These are phyloP conservation scores for Cryptococcus sp. DNA, from an alignment of 1,284 basidiomycete genomes.

Conservation along the genomic window DNA sequence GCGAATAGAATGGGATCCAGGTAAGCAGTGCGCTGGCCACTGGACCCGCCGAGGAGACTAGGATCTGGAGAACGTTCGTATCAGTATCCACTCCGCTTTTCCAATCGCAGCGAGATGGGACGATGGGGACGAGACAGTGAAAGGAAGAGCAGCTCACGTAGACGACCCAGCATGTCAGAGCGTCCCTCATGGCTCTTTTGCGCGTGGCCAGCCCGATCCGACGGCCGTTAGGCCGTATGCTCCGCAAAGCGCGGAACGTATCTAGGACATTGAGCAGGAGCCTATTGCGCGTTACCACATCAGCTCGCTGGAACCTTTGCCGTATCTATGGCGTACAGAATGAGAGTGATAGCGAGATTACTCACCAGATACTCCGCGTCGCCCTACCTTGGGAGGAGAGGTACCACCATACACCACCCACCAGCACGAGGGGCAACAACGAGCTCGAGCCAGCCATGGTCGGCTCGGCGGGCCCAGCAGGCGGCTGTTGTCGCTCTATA, in stretches of 20 bases:
- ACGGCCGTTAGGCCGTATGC: constrained; percentile 34
- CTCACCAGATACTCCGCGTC: constrained; percentile 21
- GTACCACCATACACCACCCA: constrained; percentile 16
- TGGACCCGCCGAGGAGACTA: background rate
- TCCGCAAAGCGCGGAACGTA: constrained; percentile 37
- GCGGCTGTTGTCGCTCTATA: background rate
- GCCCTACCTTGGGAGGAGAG: constrained; percentile 17
- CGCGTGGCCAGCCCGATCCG: constrained; percentile 32
- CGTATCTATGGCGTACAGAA: background rate
- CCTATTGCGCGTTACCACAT: constrained; percentile 18
- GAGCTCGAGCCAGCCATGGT: background rate
- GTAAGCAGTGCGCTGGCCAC: constrained; percentile 3
- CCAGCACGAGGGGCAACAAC: constrained; percentile 9
- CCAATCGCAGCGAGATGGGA: background rate
- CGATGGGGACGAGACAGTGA: background rate
- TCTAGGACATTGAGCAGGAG: constrained; percentile 33
- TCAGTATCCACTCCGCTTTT: no score
- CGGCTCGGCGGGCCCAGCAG: background rate
- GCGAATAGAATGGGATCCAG: constrained; percentile 31
- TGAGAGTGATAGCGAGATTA: background rate
- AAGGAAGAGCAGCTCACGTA: constrained; percentile 27
- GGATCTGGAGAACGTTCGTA: no score
- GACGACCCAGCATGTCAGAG: constrained; percentile 37
- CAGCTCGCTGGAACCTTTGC: background rate
- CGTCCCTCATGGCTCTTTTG: constrained; percentile 32